phyloP scores from a whole-genome alignment of 805 yeast genomes.

The Torulaspora maleeae region DNA sequence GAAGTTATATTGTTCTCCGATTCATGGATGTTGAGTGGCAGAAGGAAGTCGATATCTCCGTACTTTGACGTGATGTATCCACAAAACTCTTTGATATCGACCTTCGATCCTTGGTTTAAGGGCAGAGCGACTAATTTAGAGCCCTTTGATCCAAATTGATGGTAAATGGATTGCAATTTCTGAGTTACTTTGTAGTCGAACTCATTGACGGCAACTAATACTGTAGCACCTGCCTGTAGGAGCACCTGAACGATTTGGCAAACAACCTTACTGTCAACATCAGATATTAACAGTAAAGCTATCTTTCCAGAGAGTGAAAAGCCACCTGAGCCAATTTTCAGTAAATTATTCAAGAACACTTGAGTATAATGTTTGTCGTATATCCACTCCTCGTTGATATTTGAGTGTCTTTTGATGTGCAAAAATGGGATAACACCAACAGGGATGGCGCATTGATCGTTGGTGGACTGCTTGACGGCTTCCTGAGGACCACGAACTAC shows the following conservation, averaged over 20 bases:
- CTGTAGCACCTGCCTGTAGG: conserved; percentile 82
- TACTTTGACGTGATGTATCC: conserved; percentile 60
- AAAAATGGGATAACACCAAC: conserved; percentile 76
- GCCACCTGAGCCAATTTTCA: conserved; percentile 89
- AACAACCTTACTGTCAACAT: conserved; percentile 5
- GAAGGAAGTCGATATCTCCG: conserved; percentile 65
- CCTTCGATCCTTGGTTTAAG: conserved; percentile 80
- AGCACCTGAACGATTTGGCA: conserved; percentile 56
- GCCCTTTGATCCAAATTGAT: conserved; percentile 74
- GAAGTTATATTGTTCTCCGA: conserved; percentile 51
- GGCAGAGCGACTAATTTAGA: conserved; percentile 79
- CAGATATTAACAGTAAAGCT: conserved; percentile 85
- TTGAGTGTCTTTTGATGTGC: conserved; percentile 61
- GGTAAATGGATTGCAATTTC: conserved; percentile 74
- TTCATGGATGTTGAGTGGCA: conserved; percentile 50
- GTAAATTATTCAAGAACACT: conserved; percentile 61
- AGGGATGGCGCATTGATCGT: conserved; percentile 39
- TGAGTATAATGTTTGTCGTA: conserved; percentile 64
- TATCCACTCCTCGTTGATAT: conserved; percentile 54
- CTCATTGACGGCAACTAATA: conserved; percentile 79
- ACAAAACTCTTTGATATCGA: conserved; percentile 63
- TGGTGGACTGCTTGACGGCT: not conserved
- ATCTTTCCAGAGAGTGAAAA: conserved; percentile 98
- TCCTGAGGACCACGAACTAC: not conserved
- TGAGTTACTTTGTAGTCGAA: conserved; percentile 79